Percentiles rank a stretch among this genome's conserved stretches.
These are phyloP conservation scores for Forsythia suspensa DNA, from an alignment of 257 asterid species.

Conservation along the genomic window DNA sequence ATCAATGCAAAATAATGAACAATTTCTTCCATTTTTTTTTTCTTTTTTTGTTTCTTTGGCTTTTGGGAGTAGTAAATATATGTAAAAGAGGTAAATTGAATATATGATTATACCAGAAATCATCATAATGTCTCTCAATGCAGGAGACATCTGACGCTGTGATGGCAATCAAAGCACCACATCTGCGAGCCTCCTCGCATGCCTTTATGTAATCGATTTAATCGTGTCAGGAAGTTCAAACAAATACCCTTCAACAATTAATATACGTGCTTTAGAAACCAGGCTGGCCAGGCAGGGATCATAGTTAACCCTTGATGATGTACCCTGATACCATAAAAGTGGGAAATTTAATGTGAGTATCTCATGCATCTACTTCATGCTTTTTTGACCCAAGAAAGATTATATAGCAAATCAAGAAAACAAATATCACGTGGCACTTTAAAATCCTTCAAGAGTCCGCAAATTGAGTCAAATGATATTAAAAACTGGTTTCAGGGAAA, in stretches of 20 bases:
- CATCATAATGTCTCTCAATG: slow-evolving; percentile 90
- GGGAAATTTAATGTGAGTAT: slow-evolving; percentile 17
- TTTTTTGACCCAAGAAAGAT: not conserved
- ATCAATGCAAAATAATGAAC: not conserved
- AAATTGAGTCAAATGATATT: not conserved
- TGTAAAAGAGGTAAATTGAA: slow-evolving; percentile 2
- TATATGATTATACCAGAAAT: slow-evolving; percentile 66
- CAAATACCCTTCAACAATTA: slow-evolving; percentile 89
- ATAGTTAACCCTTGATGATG: slow-evolving; percentile 73
- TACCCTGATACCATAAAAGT: slow-evolving; percentile 62
- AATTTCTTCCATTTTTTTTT: not conserved
- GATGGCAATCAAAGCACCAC: slow-evolving; percentile 92
- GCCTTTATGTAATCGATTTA: slow-evolving; percentile 77
- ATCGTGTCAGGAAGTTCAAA: slow-evolving; percentile 95
- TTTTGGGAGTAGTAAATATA: not conserved
- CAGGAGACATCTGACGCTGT: slow-evolving; percentile 94
- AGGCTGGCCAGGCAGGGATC: slow-evolving; percentile 71
- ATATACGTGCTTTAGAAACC: slow-evolving; percentile 75
- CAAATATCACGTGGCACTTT: not conserved
- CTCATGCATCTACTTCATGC: slow-evolving; percentile 6
- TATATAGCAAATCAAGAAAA: not conserved
- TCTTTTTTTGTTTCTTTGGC: not conserved
- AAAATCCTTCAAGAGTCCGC: not conserved
- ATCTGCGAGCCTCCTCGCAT: slow-evolving; percentile 81
- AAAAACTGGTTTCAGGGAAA: not conserved